phyloP scores from a whole-genome alignment of 2,329 filamentous ascomycete species.

The Nothopassalora personata region DNA sequence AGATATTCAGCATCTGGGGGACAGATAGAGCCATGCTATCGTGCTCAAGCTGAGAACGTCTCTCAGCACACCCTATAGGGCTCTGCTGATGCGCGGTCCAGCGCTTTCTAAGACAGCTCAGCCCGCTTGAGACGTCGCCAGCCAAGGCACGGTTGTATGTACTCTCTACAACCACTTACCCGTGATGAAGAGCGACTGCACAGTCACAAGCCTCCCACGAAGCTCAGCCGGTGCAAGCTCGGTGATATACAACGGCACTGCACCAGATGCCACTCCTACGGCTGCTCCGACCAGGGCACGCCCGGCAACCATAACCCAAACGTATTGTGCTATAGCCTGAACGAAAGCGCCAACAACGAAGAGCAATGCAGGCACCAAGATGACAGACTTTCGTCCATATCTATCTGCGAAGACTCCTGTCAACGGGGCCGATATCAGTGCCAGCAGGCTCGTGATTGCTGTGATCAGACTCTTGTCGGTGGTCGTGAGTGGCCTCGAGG shows the following conservation, averaged over 20 bases:
- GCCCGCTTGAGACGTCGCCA: too few species aligned
- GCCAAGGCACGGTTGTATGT: too few species aligned
- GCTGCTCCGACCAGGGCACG: slow-evolving; percentile 65
- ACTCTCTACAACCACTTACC: slow-evolving; percentile 12
- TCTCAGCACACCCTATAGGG: too few species aligned
- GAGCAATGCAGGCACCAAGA: slow-evolving; percentile 55
- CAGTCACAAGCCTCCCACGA: slow-evolving; percentile 73
- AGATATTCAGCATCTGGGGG: too few species aligned
- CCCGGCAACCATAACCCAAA: slow-evolving; percentile 61
- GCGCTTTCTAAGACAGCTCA: too few species aligned
- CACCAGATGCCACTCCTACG: slow-evolving; percentile 69
- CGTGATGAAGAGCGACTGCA: slow-evolving; percentile 78
- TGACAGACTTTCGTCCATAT: slow-evolving; percentile 44
- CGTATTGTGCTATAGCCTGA: slow-evolving; percentile 56
- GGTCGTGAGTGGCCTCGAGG: slow-evolving; percentile 42
- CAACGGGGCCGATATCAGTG: slow-evolving; percentile 46
- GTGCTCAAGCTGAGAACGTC: too few species aligned
- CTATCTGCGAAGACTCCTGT: slow-evolving; percentile 44
- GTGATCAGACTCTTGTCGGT: slow-evolving; percentile 57
- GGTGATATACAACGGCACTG: slow-evolving; percentile 61
- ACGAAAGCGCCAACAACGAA: slow-evolving; percentile 63
- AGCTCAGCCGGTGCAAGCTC: slow-evolving; percentile 35
- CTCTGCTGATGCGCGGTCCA: too few species aligned
- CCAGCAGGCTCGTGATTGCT: slow-evolving; percentile 53
- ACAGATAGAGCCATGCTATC: too few species aligned